Percentiles rank a stretch among this genome's conserved stretches.
phyloP scores from a whole-genome alignment of 257 asterid genomes.

The Haberlea rhodopensis region DNA sequence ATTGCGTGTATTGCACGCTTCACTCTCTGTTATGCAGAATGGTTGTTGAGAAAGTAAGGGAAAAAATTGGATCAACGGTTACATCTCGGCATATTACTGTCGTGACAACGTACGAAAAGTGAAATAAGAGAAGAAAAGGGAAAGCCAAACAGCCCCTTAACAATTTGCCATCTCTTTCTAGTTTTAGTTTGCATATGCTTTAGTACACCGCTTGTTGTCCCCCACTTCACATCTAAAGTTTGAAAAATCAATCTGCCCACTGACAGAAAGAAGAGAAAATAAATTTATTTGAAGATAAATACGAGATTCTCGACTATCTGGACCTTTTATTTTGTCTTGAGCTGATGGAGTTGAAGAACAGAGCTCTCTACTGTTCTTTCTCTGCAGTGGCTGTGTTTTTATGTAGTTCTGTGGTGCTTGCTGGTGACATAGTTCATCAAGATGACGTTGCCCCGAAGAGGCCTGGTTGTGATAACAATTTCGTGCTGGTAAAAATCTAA shows the following conservation, averaged over 20 bases:
- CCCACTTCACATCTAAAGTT: slow-evolving; percentile 26
- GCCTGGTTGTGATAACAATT: slow-evolving; percentile 88
- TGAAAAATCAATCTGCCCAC: neutral
- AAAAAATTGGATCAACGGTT: slow-evolving; percentile 31
- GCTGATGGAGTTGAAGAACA: slow-evolving; percentile 49
- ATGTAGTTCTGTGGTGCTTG: slow-evolving; percentile 46
- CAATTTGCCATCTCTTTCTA: slow-evolving; percentile 25
- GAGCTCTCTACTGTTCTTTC: slow-evolving; percentile 38
- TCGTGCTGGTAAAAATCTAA: slow-evolving; percentile 62
- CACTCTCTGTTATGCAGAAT: neutral
- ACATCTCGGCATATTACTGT: slow-evolving; percentile 28
- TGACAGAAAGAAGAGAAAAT: no score
- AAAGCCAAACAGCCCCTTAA: slow-evolving; percentile 35
- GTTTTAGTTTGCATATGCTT: slow-evolving; percentile 30
- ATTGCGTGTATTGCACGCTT: slow-evolving; percentile 33
- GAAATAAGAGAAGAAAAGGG: neutral
- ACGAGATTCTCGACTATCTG: slow-evolving; percentile 10
- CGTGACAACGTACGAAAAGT: slow-evolving; percentile 3
- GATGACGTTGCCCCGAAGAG: slow-evolving; percentile 78
- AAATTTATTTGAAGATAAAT: no score
- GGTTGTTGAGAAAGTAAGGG: slow-evolving; percentile 1
- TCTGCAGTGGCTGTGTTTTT: slow-evolving; percentile 42
- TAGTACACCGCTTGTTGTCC: slow-evolving; percentile 24
- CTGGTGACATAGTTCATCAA: slow-evolving; percentile 88
- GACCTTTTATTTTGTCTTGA: neutral